Conservation (phyloP, 225 moss, liverwort and hornwort species). For the Sphagnum contortum region DNA sequence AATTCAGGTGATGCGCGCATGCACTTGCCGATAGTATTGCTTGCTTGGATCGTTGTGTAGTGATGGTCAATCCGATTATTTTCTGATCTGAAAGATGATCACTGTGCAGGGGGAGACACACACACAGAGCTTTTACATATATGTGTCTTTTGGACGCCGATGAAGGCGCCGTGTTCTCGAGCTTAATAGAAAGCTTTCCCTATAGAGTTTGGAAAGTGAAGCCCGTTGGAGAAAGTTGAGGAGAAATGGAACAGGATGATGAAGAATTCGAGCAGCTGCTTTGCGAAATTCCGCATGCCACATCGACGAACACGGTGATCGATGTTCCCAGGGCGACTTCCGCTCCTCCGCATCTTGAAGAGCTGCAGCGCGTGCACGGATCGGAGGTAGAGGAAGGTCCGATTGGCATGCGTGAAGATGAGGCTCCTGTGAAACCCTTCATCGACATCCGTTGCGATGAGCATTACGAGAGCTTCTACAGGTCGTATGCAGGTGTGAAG, state of each 20-base stretch:
- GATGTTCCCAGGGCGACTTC: constrained; percentile 95
- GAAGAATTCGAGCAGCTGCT: constrained; percentile 99
- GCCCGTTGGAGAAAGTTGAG: too few relatives aligned
- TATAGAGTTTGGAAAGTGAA: too few relatives aligned
- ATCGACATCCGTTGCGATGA: constrained; percentile 95
- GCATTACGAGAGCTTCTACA: constrained; percentile 92
- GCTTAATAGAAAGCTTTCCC: too few relatives aligned
- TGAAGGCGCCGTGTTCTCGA: too few relatives aligned
- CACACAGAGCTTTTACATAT: too few relatives aligned
- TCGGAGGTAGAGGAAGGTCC: constrained; percentile 48
- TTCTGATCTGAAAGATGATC: too few relatives aligned
- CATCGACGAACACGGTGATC: constrained; percentile 59
- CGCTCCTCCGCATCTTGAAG: constrained; percentile 95
- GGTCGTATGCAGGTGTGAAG: constrained; percentile 77
- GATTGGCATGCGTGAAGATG: constrained; percentile 44
- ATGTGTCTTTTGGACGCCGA: too few relatives aligned
- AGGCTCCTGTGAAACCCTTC: constrained; percentile 88
- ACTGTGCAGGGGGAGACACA: too few relatives aligned
- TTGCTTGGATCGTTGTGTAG: too few relatives aligned
- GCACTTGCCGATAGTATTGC: too few relatives aligned
- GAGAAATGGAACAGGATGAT: constrained; percentile 89
- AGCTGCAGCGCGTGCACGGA: constrained; percentile 88
- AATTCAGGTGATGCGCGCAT: too few relatives aligned
- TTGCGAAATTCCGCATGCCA: constrained; percentile 95
- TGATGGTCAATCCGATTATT: too few relatives aligned